Percentiles rank a stretch among this genome's conserved stretches.
Evolutionary conservation across 2,329 filamentous ascomycete genomes (phyloP).

Genomic region (Metarhizium sp.): DNA sequence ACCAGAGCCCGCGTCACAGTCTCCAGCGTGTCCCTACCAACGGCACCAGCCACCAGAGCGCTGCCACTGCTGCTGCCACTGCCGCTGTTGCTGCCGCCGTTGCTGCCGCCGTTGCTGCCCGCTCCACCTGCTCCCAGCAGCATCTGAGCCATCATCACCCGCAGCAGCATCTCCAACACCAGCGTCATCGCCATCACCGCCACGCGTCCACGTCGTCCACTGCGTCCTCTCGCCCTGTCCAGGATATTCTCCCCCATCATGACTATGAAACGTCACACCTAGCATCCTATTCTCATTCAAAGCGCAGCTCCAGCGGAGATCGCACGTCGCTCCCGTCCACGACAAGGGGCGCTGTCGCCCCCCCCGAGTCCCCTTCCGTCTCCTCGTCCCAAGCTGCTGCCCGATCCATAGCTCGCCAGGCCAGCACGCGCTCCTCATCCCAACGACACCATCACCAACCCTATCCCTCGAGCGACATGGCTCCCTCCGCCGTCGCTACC

Average conservation of each 20-base stretch:
- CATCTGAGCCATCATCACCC: conserved; percentile 22
- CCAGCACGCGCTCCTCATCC: conserved; percentile 35
- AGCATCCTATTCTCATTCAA: conserved; percentile 43
- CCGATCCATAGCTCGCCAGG: conserved; percentile 34
- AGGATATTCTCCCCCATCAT: conserved; percentile 43
- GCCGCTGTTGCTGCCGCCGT: conserved; percentile 2
- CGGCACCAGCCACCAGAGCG: conserved; percentile 8
- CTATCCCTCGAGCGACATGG: conserved; percentile 34
- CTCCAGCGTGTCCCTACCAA: background rate
- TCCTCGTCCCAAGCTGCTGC: conserved; percentile 3
- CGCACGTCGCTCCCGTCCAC: conserved; percentile 17
- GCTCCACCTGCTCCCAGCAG: conserved; percentile 3
- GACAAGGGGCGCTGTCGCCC: conserved; percentile 39
- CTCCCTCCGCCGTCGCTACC: conserved; percentile 37
- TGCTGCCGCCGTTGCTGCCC: conserved; percentile 1
- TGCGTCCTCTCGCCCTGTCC: conserved; percentile 23
- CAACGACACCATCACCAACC: conserved; percentile 23
- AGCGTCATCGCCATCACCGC: conserved; percentile 26
- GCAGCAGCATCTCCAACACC: conserved; percentile 15
- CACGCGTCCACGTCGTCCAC: conserved; percentile 29
- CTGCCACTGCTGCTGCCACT: conserved; percentile 4
- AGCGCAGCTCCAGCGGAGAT: conserved; percentile 59
- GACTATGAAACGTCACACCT: conserved; percentile 67
- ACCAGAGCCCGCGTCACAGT: background rate
- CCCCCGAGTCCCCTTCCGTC: conserved; percentile 29